phyloP scores from a whole-genome alignment of 2,329 filamentous ascomycete species.

The Myriosclerotinia scirpicola region DNA sequence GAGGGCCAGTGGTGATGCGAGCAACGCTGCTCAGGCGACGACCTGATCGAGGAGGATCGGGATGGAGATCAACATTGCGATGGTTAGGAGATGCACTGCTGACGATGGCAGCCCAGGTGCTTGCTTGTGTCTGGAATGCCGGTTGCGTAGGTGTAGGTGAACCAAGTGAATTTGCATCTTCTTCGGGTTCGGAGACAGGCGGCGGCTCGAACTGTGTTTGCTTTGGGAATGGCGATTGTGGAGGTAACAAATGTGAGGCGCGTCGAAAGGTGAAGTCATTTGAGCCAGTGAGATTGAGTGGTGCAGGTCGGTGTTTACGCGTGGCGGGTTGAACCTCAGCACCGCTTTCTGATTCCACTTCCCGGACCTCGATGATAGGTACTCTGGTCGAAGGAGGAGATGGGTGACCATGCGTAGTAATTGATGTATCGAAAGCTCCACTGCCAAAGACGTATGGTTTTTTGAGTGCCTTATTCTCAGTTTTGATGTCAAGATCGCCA shows the following conservation, averaged over 20 bases:
- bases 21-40: constrained; percentile 22
- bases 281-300: constrained; percentile 2
- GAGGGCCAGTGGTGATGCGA: constrained; percentile 13
- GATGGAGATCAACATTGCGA: constrained; percentile 30
- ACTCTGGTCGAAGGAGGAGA: constrained; percentile 7
- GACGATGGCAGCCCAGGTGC: constrained; percentile 38
- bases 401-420: constrained; percentile 6
- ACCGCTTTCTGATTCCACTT: background rate
- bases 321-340: background rate
- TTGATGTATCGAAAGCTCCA: background rate
- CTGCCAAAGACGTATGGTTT: background rate
- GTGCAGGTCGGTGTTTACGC: constrained; percentile 15
- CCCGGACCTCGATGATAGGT: background rate
- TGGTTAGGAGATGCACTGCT: constrained; percentile 26
- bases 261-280: background rate
- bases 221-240: constrained; percentile 19
- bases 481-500: background rate
- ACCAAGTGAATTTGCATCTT: background rate
- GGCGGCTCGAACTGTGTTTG: background rate
- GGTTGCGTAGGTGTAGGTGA: background rate
- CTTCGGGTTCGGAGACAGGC: background rate
- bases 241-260: constrained; percentile 11
- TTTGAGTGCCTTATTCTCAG: background rate
- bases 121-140: constrained; percentile 23
- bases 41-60: constrained; percentile 23